These are phyloP conservation scores for Diplogelasinospora grovesii DNA, from an alignment of 495 filamentous ascomycete species.

Conservation along the genomic window DNA sequence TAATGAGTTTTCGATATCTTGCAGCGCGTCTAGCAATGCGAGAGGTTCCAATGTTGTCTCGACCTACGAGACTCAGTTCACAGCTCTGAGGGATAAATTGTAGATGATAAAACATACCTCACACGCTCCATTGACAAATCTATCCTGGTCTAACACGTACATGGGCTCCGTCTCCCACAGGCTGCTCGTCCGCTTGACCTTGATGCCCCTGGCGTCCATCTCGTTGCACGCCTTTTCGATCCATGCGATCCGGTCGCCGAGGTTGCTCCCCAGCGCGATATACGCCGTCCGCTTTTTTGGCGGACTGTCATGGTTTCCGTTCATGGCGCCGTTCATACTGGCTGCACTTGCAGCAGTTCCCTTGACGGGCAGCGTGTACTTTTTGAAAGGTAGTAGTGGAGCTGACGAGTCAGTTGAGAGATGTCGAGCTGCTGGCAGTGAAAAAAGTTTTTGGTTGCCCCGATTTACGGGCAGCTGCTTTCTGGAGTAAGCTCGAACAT, in stretches of 20 bases:
- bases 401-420: not conserved
- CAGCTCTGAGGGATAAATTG: not conserved
- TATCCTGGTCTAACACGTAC: constrained; percentile 85
- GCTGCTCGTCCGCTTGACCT: constrained; percentile 71
- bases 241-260: constrained; percentile 76
- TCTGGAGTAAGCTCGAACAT: not conserved
- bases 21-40: constrained; percentile 68
- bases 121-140: constrained; percentile 88
- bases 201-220: constrained; percentile 65
- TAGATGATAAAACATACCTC: constrained; percentile 76
- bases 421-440: constrained; percentile 8
- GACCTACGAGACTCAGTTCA: constrained; percentile 46
- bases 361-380: constrained; percentile 18
- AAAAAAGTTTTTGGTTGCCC: constrained; percentile 9
- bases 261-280: constrained; percentile 87
- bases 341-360: constrained; percentile 7
- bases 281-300: constrained; percentile 47
- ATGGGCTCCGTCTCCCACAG: constrained; percentile 94
- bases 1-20: constrained; percentile 70
- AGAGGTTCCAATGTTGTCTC: constrained; percentile 72
- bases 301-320: constrained; percentile 3
- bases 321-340: constrained; percentile 8
- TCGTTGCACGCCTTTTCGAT: constrained; percentile 76
- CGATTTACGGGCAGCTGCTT: constrained; percentile 3
- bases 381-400: constrained; percentile 13